Percentiles rank a stretch among this genome's conserved stretches.
Conservation (phyloP, 345 rosid genomes). For the Fremontodendron californicum region DNA sequence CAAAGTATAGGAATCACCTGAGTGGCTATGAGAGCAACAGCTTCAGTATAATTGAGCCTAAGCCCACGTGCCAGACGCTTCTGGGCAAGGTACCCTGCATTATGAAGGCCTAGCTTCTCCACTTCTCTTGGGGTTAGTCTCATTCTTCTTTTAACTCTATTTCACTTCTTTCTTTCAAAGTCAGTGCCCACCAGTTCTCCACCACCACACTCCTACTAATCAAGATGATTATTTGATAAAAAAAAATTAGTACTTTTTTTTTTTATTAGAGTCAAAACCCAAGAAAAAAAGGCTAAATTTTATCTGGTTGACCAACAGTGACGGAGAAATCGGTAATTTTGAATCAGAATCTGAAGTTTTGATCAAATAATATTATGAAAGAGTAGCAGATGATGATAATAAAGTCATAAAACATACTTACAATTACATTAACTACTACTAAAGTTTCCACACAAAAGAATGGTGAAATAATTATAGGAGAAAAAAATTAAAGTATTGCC, state of each 20-base stretch:
- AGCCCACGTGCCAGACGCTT: constrained; percentile 95
- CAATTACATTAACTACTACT: background rate
- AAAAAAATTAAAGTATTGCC: background rate
- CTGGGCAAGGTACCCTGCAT: constrained; percentile 88
- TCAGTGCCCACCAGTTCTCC: background rate
- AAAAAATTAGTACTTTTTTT: background rate
- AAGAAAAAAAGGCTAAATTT: background rate
- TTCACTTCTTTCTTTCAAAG: background rate
- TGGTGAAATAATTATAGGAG: background rate
- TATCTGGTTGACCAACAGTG: background rate
- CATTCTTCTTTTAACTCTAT: constrained; percentile 32
- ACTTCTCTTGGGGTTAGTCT: constrained; percentile 70
- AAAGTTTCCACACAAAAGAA: too few species aligned
- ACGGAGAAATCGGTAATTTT: background rate
- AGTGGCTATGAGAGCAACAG: constrained; percentile 82
- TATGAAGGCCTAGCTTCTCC: constrained; percentile 79
- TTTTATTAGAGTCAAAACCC: background rate
- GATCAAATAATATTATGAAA: background rate
- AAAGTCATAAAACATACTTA: too few species aligned
- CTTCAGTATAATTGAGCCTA: constrained; percentile 76
- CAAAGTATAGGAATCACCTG: constrained; percentile 45
- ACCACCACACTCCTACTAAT: background rate
- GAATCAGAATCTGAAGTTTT: too few species aligned
- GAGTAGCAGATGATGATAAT: background rate
- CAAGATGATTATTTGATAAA: background rate